phyloP scores from a whole-genome alignment of 345 rosid genomes.

The Atalantia buxifolia region DNA sequence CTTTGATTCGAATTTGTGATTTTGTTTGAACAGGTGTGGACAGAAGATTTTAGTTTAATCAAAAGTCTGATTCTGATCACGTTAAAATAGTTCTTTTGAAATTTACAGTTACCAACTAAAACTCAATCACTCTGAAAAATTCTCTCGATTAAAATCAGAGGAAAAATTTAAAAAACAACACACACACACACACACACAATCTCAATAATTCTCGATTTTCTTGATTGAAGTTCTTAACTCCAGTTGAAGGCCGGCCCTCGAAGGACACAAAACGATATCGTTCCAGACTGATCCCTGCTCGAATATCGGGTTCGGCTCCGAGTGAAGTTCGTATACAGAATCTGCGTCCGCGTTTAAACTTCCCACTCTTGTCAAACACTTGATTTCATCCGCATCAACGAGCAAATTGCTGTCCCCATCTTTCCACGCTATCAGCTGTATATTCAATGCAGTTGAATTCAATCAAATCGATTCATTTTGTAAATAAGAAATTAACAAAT shows the following conservation, averaged over 20 bases:
- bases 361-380: slow-evolving; percentile 43
- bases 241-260: slow-evolving; percentile 37
- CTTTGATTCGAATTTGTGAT: background rate
- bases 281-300: slow-evolving; percentile 67
- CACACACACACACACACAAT: too few species aligned
- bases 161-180: background rate
- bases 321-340: slow-evolving; percentile 62
- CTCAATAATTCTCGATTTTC: slow-evolving; percentile 36
- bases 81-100: background rate
- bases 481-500: background rate
- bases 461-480: background rate
- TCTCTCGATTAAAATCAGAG: background rate
- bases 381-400: slow-evolving; percentile 56
- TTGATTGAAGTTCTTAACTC: slow-evolving; percentile 39
- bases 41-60: background rate
- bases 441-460: background rate
- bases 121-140: background rate
- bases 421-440: slow-evolving; percentile 85
- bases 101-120: background rate
- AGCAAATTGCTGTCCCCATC: slow-evolving; percentile 58
- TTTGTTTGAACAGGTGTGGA: background rate
- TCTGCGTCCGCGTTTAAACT: slow-evolving; percentile 56
- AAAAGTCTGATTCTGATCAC: background rate
- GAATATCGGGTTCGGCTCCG: slow-evolving; percentile 33
- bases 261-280: slow-evolving; percentile 44